phyloP scores from a whole-genome alignment of 176 grass and related monocot species.

The Ananas comosus region DNA sequence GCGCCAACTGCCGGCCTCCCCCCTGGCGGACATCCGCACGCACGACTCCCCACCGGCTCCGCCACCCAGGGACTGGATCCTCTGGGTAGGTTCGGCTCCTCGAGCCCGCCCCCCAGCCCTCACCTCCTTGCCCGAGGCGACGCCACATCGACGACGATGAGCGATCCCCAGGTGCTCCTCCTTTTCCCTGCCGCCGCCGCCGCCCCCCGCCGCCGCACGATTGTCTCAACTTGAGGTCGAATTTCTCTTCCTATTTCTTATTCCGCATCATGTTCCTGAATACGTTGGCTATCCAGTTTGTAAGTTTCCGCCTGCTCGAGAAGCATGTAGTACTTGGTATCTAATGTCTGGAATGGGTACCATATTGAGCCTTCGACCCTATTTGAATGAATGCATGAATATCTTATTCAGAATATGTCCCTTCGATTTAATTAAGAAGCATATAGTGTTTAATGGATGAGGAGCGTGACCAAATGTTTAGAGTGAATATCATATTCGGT shows the following conservation, averaged over 20 bases:
- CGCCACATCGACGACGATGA: too few species aligned
- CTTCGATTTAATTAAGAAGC: too few species aligned
- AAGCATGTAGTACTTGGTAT: too few species aligned
- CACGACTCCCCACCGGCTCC: slow-evolving; percentile 23
- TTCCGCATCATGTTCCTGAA: background rate
- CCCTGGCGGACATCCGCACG: slow-evolving; percentile 25
- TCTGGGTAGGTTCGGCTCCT: slow-evolving; percentile 21
- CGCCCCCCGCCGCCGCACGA: background rate
- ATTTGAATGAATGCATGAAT: too few species aligned
- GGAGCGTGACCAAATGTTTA: too few species aligned
- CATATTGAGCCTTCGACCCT: too few species aligned
- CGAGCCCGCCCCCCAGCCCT: background rate
- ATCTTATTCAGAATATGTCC: too few species aligned
- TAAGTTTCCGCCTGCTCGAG: too few species aligned
- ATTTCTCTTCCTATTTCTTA: background rate
- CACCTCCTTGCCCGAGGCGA: background rate
- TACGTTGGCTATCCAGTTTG: background rate
- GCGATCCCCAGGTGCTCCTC: background rate
- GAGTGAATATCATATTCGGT: too few species aligned
- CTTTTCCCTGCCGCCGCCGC: background rate
- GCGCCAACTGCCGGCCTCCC: slow-evolving; percentile 20
- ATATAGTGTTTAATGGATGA: too few species aligned
- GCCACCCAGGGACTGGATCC: slow-evolving; percentile 22
- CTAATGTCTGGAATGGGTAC: too few species aligned
- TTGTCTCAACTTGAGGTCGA: background rate